Evolutionary conservation across 495 filamentous ascomycete species (phyloP).

Genomic region (Penicillium riverlandense): DNA sequence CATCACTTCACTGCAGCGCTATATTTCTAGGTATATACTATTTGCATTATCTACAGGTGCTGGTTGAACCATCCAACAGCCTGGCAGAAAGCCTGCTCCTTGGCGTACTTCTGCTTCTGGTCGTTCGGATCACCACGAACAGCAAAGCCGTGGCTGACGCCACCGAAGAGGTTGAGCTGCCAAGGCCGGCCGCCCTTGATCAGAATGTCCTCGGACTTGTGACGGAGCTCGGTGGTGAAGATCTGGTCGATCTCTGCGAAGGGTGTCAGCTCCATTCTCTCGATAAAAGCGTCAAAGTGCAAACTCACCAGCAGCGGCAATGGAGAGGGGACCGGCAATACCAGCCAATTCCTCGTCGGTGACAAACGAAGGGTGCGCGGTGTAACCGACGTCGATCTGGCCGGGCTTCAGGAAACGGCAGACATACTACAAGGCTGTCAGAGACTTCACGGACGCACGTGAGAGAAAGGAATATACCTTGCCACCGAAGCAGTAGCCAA

Average conservation of each 20-base stretch:
- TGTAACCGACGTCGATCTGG: slow-evolving; percentile 57
- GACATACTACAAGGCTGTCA: slow-evolving; percentile 23
- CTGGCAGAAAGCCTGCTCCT: slow-evolving; percentile 81
- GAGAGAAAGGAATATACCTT: slow-evolving; percentile 21
- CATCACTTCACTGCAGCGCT: no score
- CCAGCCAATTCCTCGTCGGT: slow-evolving; percentile 67
- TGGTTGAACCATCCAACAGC: slow-evolving; percentile 73
- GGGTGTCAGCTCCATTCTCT: not conserved
- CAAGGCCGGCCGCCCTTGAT: slow-evolving; percentile 58
- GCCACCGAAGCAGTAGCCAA: slow-evolving; percentile 43
- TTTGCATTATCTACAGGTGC: slow-evolving; percentile 33
- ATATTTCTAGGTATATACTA: no score
- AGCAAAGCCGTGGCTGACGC: slow-evolving; percentile 74
- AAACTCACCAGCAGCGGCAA: slow-evolving; percentile 61
- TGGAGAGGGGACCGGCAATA: slow-evolving; percentile 64
- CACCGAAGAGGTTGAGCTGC: slow-evolving; percentile 75
- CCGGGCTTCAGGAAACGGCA: slow-evolving; percentile 38
- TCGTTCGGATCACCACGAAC: slow-evolving; percentile 59
- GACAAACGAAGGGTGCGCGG: slow-evolving; percentile 73
- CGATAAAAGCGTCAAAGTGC: not conserved
- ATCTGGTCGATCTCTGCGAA: slow-evolving; percentile 64
- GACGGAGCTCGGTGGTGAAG: slow-evolving; percentile 69
- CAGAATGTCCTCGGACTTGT: slow-evolving; percentile 53
- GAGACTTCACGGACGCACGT: not conserved
- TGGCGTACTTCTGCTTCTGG: slow-evolving; percentile 61